Evolutionary conservation across 768 basidiomycete species (phyloP), one percentile per base, ranked within the genome.

Genomic region (Boletus sp.): DNA sequence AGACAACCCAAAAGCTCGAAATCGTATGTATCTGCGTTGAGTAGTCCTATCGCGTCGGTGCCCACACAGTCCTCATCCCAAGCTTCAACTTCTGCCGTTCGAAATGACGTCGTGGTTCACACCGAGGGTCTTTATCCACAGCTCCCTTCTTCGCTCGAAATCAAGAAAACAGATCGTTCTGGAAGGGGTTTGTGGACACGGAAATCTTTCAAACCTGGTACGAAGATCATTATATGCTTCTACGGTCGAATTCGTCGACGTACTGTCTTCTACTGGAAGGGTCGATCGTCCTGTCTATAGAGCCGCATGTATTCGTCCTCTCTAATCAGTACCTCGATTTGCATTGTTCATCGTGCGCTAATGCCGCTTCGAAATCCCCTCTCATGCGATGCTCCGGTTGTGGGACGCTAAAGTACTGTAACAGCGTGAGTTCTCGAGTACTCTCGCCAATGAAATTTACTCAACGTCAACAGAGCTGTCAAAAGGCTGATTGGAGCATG

Each of bases 321-420:
- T 90, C 91, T 0, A 86, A 79, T 37, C 70, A 75, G 18, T 77
- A 83, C 60, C 75, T 97, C 10, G 73, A 78, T 12, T 72, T 74
- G 1, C 77, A 86, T 67, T 97, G 94, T 63, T 89, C 90, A 1
- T 77, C 77, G 7, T 97, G 94, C 64, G 77, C 80, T 41, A 74
- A 73, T 0, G 64, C 76, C 1, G 69, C 78, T 12, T 60, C 71
- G 1, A 30, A 71, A 0, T 55, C 67, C 18, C 70, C 75, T 1
- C 67, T 94, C 55, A 86, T 83, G 66, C 77, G 90, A 48, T 98
- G 96, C 70, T 83, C 87, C 0, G 78, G 76, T 6, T 98, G 96
- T 68, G 81, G 80, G 48, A 72, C 75, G 0, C 67, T 91, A 1
- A 79, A 82, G 65, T 98, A 98, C 64, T 98, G 96, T 67, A 80